These are phyloP conservation scores for Bauhinia variegata DNA, from an alignment of 306 rosid species.

Conservation along the genomic window DNA sequence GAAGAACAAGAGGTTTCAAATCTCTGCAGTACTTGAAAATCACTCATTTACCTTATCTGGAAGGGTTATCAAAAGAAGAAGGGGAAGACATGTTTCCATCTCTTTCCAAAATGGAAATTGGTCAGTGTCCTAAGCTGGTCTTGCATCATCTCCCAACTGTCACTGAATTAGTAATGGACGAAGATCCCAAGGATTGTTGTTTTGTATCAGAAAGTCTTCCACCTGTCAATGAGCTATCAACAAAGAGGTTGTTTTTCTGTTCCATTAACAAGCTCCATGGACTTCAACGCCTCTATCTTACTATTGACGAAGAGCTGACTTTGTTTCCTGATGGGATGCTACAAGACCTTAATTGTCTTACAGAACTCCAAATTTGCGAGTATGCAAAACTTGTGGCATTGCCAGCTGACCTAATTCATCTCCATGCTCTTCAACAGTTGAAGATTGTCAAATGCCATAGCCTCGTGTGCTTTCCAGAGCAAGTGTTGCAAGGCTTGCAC, in stretches of 20 bases:
- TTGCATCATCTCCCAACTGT: not conserved
- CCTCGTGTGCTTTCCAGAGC: too few species aligned
- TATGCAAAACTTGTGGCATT: constrained; percentile 9
- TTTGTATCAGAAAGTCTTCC: too few species aligned
- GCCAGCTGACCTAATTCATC: not conserved
- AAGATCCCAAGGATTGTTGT: too few species aligned
- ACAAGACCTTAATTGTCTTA: constrained; percentile 28
- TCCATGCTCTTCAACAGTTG: not conserved
- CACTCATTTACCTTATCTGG: not conserved
- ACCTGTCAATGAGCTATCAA: too few species aligned
- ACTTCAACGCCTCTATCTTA: constrained; percentile 11
- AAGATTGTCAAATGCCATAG: not conserved
- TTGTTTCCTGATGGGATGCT: constrained; percentile 34
- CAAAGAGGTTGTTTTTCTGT: not conserved
- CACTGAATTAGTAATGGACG: not conserved
- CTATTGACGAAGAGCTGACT: not conserved
- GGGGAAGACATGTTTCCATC: not conserved
- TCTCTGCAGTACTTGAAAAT: not conserved
- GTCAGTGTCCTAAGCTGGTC: not conserved
- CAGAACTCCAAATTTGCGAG: not conserved
- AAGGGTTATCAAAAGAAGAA: not conserved
- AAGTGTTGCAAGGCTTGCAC: too few species aligned
- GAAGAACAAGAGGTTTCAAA: not conserved
- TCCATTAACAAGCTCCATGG: constrained; percentile 6
- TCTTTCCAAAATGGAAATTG: not conserved